A percentile compares a stretch with the other conserved stretches of the same genome.
phyloP scores from a whole-genome alignment of 2,329 filamentous ascomycete genomes.

The Diaporthe eres region DNA sequence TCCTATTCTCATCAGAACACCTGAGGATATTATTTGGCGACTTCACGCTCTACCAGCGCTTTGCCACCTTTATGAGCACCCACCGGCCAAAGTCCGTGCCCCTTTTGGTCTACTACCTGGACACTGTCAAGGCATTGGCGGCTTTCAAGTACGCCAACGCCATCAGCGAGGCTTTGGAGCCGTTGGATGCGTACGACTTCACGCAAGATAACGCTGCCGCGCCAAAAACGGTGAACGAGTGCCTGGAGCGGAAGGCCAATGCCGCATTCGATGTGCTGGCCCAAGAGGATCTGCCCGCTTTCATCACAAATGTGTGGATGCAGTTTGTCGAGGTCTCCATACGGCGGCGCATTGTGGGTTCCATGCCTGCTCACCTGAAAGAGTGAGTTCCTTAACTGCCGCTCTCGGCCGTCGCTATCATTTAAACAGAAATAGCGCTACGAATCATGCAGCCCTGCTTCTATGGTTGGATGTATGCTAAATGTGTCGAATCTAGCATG shows the following conservation, averaged over 20 bases:
- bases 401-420: fast-evolving
- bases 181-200: constrained; percentile 69
- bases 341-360: constrained; percentile 78
- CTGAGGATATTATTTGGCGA: constrained; percentile 76
- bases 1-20: constrained; percentile 77
- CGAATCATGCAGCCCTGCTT: not conserved
- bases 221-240: constrained; percentile 67
- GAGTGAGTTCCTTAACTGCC: constrained; percentile 53
- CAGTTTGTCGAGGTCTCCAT: constrained; percentile 80
- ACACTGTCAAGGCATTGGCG: constrained; percentile 77
- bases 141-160: constrained; percentile 81
- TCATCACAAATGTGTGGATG: constrained; percentile 77
- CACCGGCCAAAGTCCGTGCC: constrained; percentile 74
- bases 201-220: constrained; percentile 61
- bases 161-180: constrained; percentile 71
- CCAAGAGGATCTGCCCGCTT: constrained; percentile 78
- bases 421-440: too few relatives aligned
- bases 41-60: constrained; percentile 72
- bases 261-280: constrained; percentile 75
- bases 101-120: constrained; percentile 79
- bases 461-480: not conserved
- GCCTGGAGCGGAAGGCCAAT: constrained; percentile 74
- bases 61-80: constrained; percentile 75
- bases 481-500: constrained; percentile 51
- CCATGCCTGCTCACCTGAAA: constrained; percentile 72